Evolutionary conservation across 1,284 basidiomycete genomes (phyloP).

Genomic region (Marasmius oreades): DNA sequence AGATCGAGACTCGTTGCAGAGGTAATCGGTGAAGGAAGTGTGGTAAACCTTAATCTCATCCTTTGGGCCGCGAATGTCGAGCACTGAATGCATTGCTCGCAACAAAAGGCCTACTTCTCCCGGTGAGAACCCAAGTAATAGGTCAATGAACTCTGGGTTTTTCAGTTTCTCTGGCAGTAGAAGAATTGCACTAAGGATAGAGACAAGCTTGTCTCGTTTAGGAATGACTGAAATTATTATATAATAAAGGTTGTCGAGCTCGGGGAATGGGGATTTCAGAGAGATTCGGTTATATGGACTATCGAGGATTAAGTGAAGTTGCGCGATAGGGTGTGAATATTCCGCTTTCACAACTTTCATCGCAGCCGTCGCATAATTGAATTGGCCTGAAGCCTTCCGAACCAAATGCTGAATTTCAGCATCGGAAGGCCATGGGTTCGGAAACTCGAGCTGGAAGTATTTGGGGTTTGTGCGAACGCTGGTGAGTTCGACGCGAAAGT

Average conservation of each 20-base stretch:
- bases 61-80: neutral
- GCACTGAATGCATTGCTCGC: neutral
- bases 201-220: neutral
- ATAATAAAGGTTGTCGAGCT: slow-evolving; percentile 19
- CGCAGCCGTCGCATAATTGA: slow-evolving; percentile 23
- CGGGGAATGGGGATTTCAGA: too few relatives aligned
- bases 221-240: neutral
- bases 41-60: too few relatives aligned
- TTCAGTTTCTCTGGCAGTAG: neutral
- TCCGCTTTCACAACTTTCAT: slow-evolving; percentile 22
- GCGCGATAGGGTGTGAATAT: slow-evolving; percentile 19
- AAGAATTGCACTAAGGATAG: neutral
- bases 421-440: slow-evolving; percentile 17
- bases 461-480: neutral
- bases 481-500: neutral
- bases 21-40: too few relatives aligned
- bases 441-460: neutral
- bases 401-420: slow-evolving; percentile 19
- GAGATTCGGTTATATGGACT: slow-evolving; percentile 8
- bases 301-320: slow-evolving; percentile 19
- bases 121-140: neutral
- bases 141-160: neutral
- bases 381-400: slow-evolving; percentile 21
- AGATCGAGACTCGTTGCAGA: too few relatives aligned
- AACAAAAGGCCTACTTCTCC: neutral